These are phyloP conservation scores for Clarireedia sp. DNA, from an alignment of 2,329 filamentous ascomycete species.

Conservation along the genomic window DNA sequence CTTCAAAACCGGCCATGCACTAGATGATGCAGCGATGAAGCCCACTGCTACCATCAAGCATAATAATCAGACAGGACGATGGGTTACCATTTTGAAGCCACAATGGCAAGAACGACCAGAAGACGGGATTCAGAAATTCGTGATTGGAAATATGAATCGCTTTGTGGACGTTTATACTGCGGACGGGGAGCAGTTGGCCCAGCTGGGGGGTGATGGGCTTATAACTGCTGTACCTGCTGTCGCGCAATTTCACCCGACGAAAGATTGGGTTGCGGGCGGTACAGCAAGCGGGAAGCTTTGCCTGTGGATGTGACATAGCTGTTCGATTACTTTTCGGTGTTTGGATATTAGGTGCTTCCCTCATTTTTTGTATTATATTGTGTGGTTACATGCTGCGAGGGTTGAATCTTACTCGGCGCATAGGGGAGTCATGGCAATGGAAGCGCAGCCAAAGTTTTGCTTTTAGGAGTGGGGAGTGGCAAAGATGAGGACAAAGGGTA, in stretches of 20 bases:
- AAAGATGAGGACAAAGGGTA: too few relatives aligned
- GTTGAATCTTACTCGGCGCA: too few relatives aligned
- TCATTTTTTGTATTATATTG: neutral
- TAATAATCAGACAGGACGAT: conserved; percentile 93
- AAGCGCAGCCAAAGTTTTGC: too few relatives aligned
- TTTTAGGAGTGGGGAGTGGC: too few relatives aligned
- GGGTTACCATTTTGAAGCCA: conserved; percentile 75
- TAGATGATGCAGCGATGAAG: conserved; percentile 56
- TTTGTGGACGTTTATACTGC: conserved; percentile 87
- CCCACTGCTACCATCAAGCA: conserved; percentile 66
- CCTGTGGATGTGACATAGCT: conserved; percentile 66
- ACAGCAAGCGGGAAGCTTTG: conserved; percentile 89
- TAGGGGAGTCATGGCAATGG: too few relatives aligned
- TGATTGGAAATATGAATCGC: conserved; percentile 94
- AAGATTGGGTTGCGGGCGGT: conserved; percentile 87
- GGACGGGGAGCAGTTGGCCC: conserved; percentile 78
- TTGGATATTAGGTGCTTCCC: neutral
- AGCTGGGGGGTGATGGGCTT: conserved; percentile 69
- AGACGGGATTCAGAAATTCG: conserved; percentile 78
- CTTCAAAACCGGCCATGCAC: conserved; percentile 51
- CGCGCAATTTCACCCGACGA: conserved; percentile 77
- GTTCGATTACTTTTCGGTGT: neutral
- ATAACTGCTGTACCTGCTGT: conserved; percentile 94
- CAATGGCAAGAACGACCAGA: conserved; percentile 81
- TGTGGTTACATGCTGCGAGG: too few relatives aligned